phyloP scores from a whole-genome alignment of 75 land plant genomes.

The Sequoia sempervirens region DNA sequence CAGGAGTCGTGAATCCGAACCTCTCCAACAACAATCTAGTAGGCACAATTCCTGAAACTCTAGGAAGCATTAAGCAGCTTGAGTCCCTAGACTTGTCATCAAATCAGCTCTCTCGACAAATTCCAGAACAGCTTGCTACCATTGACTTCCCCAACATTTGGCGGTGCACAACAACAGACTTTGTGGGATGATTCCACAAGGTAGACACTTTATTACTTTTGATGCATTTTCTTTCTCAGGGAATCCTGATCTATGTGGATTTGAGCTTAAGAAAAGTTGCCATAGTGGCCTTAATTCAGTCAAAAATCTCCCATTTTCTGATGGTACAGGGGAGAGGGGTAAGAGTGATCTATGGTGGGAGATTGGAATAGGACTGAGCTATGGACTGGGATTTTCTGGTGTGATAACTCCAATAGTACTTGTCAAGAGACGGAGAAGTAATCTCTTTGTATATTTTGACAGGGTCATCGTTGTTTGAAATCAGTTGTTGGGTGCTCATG shows the following conservation, averaged over 20 bases:
- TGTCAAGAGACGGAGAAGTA: not conserved
- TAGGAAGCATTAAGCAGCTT: constrained; percentile 22
- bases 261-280: not conserved
- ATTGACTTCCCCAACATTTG: constrained; percentile 10
- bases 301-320: not conserved
- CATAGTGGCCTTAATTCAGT: too few relatives aligned
- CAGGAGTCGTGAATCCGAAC: constrained; percentile 14
- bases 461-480: not conserved
- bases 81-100: constrained; percentile 30
- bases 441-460: not conserved
- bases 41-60: constrained; percentile 19
- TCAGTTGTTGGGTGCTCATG: not conserved
- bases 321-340: not conserved
- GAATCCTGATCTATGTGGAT: constrained; percentile 23
- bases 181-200: constrained; percentile 20
- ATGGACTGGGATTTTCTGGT: constrained; percentile 5
- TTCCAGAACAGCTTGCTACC: constrained; percentile 7
- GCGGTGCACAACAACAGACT: constrained; percentile 26
- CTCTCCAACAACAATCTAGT: constrained; percentile 18
- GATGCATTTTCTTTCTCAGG: constrained; percentile 16
- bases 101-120: constrained; percentile 23
- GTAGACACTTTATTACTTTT: constrained; percentile 12
- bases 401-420: not conserved
- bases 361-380: constrained; percentile 7
- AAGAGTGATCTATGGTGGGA: not conserved